Percentiles rank a stretch among this genome's conserved stretches.
Conservation (phyloP, 768 basidiomycete species). For the Tubosaeta brunneosetosa region DNA sequence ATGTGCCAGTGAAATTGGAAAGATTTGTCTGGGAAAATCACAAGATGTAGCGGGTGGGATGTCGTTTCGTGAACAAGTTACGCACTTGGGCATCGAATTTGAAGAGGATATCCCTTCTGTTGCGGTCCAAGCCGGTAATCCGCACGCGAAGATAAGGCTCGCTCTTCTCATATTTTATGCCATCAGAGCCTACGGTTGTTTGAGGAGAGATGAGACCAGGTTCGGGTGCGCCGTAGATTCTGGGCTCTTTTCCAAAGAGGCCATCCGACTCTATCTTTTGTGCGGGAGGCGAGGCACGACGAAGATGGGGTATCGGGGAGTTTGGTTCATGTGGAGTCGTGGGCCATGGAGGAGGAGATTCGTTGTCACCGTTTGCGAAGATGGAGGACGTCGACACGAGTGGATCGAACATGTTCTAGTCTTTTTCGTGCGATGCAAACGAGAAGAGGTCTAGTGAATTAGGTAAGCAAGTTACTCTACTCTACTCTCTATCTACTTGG, state of each 20-base stretch:
- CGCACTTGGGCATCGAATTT: conserved; percentile 91
- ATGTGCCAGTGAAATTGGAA: conserved; percentile 81
- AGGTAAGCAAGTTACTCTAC: conserved; percentile 10
- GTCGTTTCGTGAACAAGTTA: background rate
- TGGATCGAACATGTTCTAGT: conserved; percentile 61
- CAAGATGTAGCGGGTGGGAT: background rate
- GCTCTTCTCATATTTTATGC: conserved; percentile 63
- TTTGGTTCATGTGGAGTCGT: conserved; percentile 72
- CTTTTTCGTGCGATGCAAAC: background rate
- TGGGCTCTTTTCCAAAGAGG: conserved; percentile 72
- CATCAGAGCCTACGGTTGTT: conserved; percentile 61
- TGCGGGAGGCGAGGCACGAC: conserved; percentile 50
- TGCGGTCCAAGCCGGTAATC: conserved; percentile 89
- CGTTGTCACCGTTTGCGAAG: conserved; percentile 47
- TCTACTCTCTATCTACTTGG: background rate
- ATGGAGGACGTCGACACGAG: conserved; percentile 51
- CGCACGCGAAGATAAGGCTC: conserved; percentile 87
- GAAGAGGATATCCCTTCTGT: conserved; percentile 89
- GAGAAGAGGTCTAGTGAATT: background rate
- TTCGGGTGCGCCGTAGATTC: conserved; percentile 84
- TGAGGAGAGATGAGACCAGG: conserved; percentile 78
- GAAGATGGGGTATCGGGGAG: conserved; percentile 68
- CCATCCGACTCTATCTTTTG: conserved; percentile 48
- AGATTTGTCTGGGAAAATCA: conserved; percentile 71
- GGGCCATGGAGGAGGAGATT: conserved; percentile 65